phyloP scores from a whole-genome alignment of 768 basidiomycete genomes.

The Leucosporidium yakuticum region DNA sequence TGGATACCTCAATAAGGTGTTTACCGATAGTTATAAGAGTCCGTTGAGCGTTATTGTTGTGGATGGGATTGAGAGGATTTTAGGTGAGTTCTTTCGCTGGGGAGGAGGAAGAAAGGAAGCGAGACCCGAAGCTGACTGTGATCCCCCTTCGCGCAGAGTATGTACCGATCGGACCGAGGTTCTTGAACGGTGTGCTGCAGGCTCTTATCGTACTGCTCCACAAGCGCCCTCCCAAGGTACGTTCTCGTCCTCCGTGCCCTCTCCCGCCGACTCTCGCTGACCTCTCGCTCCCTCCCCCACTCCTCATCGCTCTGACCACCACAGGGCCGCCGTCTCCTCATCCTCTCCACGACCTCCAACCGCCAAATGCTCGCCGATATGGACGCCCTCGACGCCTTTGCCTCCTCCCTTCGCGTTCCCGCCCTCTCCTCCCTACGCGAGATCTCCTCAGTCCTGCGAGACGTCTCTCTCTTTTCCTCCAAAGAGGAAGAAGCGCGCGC shows the following conservation, averaged over 20 bases:
- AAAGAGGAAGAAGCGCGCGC: conserved; percentile 55
- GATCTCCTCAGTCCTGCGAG: conserved; percentile 69
- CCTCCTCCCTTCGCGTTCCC: conserved; percentile 75
- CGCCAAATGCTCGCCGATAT: conserved; percentile 78
- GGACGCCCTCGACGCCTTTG: conserved; percentile 82
- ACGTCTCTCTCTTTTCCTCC: conserved; percentile 67
- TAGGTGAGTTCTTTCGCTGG: conserved; percentile 55
- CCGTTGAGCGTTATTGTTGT: conserved; percentile 92
- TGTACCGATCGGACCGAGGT: conserved; percentile 93
- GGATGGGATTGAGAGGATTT: conserved; percentile 84
- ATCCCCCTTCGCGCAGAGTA: conserved; percentile 57
- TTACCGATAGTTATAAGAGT: conserved; percentile 94
- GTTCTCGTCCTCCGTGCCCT: conserved; percentile 12
- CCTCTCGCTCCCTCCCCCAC: too few species aligned
- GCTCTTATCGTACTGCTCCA: conserved; percentile 79
- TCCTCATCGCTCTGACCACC: not conserved
- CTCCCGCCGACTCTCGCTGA: not conserved
- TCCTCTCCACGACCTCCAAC: conserved; percentile 87
- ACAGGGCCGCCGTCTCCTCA: conserved; percentile 81
- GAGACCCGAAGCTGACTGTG: not conserved
- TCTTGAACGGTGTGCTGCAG: conserved; percentile 90
- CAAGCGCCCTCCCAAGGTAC: conserved; percentile 84
- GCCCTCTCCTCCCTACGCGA: conserved; percentile 66
- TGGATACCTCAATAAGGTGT: conserved; percentile 80
- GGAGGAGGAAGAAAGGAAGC: not conserved